Evolutionary conservation across 1,139 yeast species (phyloP).

Genomic region (Diutina neorugosa): DNA sequence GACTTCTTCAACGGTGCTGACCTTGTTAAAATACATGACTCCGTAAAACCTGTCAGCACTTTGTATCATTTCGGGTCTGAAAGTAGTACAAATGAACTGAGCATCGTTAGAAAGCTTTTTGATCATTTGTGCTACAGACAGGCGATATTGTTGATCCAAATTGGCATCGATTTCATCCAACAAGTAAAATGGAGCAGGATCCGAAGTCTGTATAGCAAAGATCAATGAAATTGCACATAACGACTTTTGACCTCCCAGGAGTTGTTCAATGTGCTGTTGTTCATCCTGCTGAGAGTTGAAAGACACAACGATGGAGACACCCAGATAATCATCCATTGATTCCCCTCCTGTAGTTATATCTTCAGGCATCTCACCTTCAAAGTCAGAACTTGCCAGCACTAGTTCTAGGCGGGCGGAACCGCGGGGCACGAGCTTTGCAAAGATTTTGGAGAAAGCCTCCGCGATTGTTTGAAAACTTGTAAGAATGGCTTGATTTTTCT

Average conservation of each 20-base stretch:
- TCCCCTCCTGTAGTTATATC: not conserved
- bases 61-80: conserved; percentile 83
- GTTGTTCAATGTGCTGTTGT: conserved; percentile 79
- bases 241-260: conserved; percentile 95
- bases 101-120: conserved; percentile 51
- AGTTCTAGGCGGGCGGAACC: conserved; percentile 47
- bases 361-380: not conserved
- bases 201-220: conserved; percentile 86
- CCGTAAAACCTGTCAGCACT: conserved; percentile 85
- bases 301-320: conserved; percentile 81
- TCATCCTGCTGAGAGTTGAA: conserved; percentile 82
- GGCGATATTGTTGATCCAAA: conserved; percentile 82
- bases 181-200: conserved; percentile 93
- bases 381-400: conserved; percentile 10
- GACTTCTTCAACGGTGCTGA: conserved; percentile 67
- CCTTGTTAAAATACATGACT: conserved; percentile 73
- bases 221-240: conserved; percentile 89
- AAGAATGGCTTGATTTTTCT: conserved; percentile 76
- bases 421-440: conserved; percentile 70
- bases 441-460: conserved; percentile 57
- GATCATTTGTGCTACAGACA: conserved; percentile 75
- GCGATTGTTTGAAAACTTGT: conserved; percentile 73
- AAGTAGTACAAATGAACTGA: conserved; percentile 93
- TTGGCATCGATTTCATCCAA: conserved; percentile 97
- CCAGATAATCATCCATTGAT: conserved; percentile 51